These are phyloP conservation scores for Xylaria sp. DNA, from an alignment of 495 filamentous ascomycete species.

Conservation along the genomic window DNA sequence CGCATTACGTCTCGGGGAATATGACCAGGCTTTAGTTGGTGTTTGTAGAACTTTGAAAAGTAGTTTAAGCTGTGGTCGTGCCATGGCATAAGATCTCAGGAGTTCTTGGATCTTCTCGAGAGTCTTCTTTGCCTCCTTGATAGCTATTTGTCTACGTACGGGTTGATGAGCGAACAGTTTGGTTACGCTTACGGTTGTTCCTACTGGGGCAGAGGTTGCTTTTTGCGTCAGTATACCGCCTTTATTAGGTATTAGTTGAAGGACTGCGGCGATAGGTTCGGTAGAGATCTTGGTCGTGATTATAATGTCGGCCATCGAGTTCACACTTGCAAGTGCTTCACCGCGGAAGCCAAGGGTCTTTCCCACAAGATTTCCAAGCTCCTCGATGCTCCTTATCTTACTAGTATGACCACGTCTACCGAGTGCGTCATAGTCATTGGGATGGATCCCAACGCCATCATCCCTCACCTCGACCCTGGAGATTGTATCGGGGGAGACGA, in stretches of 20 bases:
- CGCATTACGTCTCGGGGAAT: conserved; percentile 65
- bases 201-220: conserved; percentile 69
- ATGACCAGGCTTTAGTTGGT: conserved; percentile 72
- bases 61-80: conserved; percentile 68
- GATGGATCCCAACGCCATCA: conserved; percentile 82
- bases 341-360: conserved; percentile 86
- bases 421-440: conserved; percentile 71
- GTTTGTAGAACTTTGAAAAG: conserved; percentile 71
- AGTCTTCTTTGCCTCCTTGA: conserved; percentile 68
- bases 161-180: conserved; percentile 75
- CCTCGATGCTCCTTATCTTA: conserved; percentile 77
- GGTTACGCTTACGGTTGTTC: conserved; percentile 75
- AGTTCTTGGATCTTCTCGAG: conserved; percentile 69
- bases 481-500: conserved; percentile 77
- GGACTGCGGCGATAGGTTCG: conserved; percentile 65
- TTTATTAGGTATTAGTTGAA: conserved; percentile 44
- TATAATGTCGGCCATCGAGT: conserved; percentile 68
- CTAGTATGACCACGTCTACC: conserved; percentile 80
- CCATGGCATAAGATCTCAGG: conserved; percentile 77
- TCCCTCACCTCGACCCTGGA: conserved; percentile 89
- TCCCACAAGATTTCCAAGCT: conserved; percentile 70
- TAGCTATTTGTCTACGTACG: conserved; percentile 71
- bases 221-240: conserved; percentile 52
- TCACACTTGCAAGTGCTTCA: conserved; percentile 81
- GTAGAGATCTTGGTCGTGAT: conserved; percentile 75